Evolutionary conservation across 2,329 filamentous ascomycete species (phyloP), one percentile per base, ranked within the genome.

Genomic region (Colletotrichum eleusines): DNA sequence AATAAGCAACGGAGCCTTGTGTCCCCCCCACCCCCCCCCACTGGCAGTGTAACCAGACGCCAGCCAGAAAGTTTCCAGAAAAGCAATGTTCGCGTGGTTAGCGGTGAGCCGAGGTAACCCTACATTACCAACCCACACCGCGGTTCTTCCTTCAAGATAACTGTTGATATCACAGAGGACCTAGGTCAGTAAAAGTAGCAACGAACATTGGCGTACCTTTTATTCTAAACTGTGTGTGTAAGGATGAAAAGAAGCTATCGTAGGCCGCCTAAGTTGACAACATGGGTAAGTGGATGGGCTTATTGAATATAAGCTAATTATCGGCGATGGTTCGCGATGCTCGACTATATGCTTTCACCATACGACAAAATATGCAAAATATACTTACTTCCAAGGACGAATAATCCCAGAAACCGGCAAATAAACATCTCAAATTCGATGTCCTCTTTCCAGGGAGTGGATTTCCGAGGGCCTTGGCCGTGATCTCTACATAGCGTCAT

Each of bases 61-160:
- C 38, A 54, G 65, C 54, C 18, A 51, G 40, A 50, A 55, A 26
- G 67, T 69, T 69, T 69, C 63, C 67, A 66, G 40, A 66, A 69
- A 69, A 69, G 67, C 67, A 69, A 66, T 48, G 35, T 54, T n/a
- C 48, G 38, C 67, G 54, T 50, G 54, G 48, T 28, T 3, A 35
- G 51, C 18, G 31, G 4, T 8, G 46, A 62, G n/a, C 38, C 11
- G n/a, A 28, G 23, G 20, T 18, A 14, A 26, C 51, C 40, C 40
- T 8, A 20, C 40, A 50, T 51, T 50, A 33, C 66, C 35, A 58
- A 38, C 46, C 28, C 46, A 26, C 31, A 33, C n/a, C 31, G 5
- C 4, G 18, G 18, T 35, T 40, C 31, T 51, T 38, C 20, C 14
- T 33, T 12, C n/a, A 26, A 31, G 33, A n/a, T 11, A 20, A 23